phyloP scores from a whole-genome alignment of 345 rosid species.

The Arabis hirsuta region DNA sequence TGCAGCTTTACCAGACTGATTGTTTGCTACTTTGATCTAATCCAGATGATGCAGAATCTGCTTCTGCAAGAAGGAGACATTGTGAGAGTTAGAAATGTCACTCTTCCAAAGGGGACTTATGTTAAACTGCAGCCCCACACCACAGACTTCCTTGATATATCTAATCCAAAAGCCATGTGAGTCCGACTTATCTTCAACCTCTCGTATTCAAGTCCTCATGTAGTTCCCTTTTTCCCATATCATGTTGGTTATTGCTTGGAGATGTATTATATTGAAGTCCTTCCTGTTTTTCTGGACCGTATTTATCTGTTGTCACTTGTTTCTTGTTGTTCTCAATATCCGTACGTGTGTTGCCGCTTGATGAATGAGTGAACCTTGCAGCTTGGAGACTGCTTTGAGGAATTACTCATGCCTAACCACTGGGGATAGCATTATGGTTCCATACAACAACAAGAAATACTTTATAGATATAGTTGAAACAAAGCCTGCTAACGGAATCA shows the following conservation, averaged over 20 bases:
- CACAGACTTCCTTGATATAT: slow-evolving; percentile 89
- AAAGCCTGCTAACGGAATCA: slow-evolving; percentile 93
- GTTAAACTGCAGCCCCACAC: slow-evolving; percentile 98
- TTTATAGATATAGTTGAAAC: slow-evolving; percentile 95
- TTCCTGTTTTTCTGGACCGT: background rate
- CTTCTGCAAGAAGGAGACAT: slow-evolving; percentile 92
- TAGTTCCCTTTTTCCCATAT: background rate
- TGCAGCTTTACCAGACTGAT: background rate
- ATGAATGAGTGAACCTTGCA: slow-evolving; percentile 43
- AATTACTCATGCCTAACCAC: slow-evolving; percentile 95
- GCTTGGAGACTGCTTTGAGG: slow-evolving; percentile 95
- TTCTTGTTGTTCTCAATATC: background rate
- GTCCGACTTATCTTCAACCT: slow-evolving; percentile 34
- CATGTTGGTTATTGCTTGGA: slow-evolving; percentile 12
- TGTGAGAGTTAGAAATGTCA: slow-evolving; percentile 79
- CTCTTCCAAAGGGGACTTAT: slow-evolving; percentile 97
- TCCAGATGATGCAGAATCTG: slow-evolving; percentile 98
- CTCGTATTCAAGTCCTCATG: background rate
- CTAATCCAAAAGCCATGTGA: slow-evolving; percentile 98
- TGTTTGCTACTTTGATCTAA: slow-evolving; percentile 25
- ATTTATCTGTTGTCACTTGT: background rate
- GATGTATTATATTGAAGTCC: background rate
- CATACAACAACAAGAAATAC: slow-evolving; percentile 95
- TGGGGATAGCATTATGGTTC: slow-evolving; percentile 99
- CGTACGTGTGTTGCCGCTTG: background rate